Evolutionary conservation across 2,329 filamentous ascomycete species (phyloP).

Genomic region (Colletotrichum australisinense): DNA sequence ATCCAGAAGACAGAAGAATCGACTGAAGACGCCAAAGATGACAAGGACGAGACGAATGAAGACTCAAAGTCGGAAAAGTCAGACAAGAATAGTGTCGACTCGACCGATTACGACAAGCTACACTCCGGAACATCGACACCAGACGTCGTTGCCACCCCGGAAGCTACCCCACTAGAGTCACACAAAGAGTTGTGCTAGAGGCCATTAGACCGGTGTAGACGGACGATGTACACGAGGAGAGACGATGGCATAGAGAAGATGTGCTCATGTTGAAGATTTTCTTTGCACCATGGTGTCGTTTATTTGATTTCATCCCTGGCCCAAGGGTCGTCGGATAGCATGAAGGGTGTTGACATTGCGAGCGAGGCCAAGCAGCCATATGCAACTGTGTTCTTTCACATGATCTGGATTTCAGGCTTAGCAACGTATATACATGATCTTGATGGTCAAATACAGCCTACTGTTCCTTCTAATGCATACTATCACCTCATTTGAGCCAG

Average conservation of each 20-base stretch:
- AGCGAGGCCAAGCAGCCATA: background rate
- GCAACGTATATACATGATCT: background rate
- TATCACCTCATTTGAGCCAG: no score
- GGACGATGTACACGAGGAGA: slow-evolving; percentile 13
- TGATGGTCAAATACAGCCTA: no score
- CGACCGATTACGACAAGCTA: slow-evolving; percentile 35
- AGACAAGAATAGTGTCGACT: slow-evolving; percentile 20
- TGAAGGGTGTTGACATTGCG: background rate
- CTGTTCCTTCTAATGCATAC: no score
- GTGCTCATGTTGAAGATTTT: background rate
- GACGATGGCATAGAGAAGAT: slow-evolving; percentile 9
- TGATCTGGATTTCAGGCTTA: background rate
- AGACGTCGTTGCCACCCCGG: slow-evolving; percentile 41
- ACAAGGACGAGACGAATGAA: slow-evolving; percentile 20
- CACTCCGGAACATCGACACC: slow-evolving; percentile 34
- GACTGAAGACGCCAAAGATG: background rate
- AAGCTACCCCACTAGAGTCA: slow-evolving; percentile 44
- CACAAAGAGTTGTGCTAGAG: slow-evolving; percentile 39
- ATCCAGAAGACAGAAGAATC: background rate
- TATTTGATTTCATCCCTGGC: background rate
- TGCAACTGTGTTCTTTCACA: background rate
- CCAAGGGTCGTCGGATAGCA: background rate
- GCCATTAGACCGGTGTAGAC: background rate
- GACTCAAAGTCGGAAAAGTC: slow-evolving; percentile 33
- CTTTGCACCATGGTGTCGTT: slow-evolving; percentile 1